Evolutionary conservation across 192 early-diverging fungal genomes (phyloP).

Genomic region (Chytriomyces hyalinus): DNA sequence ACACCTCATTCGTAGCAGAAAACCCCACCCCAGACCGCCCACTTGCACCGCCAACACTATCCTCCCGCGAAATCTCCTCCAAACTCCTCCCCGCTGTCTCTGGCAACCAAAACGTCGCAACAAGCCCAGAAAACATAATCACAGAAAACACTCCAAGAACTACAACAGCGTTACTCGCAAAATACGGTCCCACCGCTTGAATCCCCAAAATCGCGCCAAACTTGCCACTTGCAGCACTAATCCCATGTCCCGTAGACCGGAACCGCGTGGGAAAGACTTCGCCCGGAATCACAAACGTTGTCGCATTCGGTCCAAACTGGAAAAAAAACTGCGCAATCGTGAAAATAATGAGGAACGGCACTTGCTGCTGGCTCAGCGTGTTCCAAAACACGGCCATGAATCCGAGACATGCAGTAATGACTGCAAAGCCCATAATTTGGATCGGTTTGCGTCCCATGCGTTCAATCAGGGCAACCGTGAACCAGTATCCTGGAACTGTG

Average conservation of each 20-base stretch:
- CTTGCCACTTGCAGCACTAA: slow-evolving; percentile 71
- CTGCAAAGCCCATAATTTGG: slow-evolving; percentile 82
- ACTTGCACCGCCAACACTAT: neutral
- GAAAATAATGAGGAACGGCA: slow-evolving; percentile 60
- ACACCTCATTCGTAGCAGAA: too few relatives aligned
- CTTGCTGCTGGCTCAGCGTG: slow-evolving; percentile 7
- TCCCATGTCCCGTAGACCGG: slow-evolving; percentile 72
- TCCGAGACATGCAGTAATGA: slow-evolving; percentile 74
- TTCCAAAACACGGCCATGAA: slow-evolving; percentile 25
- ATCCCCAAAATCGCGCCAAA: slow-evolving; percentile 65
- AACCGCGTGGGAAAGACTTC: slow-evolving; percentile 36
- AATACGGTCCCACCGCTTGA: slow-evolving; percentile 55
- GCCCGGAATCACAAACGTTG: too few relatives aligned
- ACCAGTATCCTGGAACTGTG: slow-evolving; percentile 86
- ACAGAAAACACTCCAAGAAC: slow-evolving; percentile 67
- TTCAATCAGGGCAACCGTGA: slow-evolving; percentile 85
- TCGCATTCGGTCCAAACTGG: too few relatives aligned
- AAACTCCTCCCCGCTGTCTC: slow-evolving; percentile 7
- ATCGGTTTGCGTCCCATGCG: slow-evolving; percentile 80
- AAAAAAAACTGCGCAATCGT: slow-evolving; percentile 46
- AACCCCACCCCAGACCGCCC: too few relatives aligned
- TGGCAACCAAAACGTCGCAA: slow-evolving; percentile 54
- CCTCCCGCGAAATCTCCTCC: slow-evolving; percentile 8
- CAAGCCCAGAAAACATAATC: slow-evolving; percentile 60
- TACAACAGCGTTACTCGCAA: slow-evolving; percentile 38